Base-by-base conservation (phyloP, 768 basidiomycete species). In the Phlebiopsis gigantea region DNA sequence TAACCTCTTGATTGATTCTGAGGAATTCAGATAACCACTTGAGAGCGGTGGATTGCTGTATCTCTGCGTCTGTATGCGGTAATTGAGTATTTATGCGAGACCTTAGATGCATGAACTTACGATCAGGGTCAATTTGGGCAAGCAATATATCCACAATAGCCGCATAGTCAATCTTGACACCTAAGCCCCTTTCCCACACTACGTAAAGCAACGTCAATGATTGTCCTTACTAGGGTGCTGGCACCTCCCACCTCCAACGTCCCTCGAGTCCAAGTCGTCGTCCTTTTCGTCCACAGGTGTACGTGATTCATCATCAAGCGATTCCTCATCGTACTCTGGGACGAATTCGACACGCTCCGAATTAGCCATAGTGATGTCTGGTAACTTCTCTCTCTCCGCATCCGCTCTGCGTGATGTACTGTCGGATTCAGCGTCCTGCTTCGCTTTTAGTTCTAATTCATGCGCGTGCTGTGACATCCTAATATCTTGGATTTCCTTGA, bases 141-240 rank as follows among this genome's bases (percentile, higher is more conserved):
- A 98, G 85, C 45, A 99, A 73, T 61, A 96, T 98, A 66, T 98
- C 93, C 34, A 98, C 84, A 51, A 99, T 92, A 2, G 94, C 87
- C 15, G 86, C 81, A 67, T 94, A 93, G 68, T 98, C 90, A 57
- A 99, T 86, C 55, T 78, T 80, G 10, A 98, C 93, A 0, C 93
- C 95, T 73, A 98, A 93, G 3, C 96, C 97, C 17, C 94, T 95
- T 25, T 89, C 74, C 93, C 93, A 98, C 39, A 83, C 88, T 91
- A 61, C 9, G 24, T 6, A 45, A 28, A 66, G 47, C 55, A 46
- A 25, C 34, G 28, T 51, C 19, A 62, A 50, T 47, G 46, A 9
- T 4, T 22, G 6, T 6, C 19, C 26, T 6, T 25, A 22, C 4
- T 7, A 51, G 46, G 41, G 56, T 15, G 8, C 41, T 14, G 19